Evolutionary conservation across 352 stramenopile species (phyloP), one percentile per base, ranked within the genome.

Genomic region (Phytophthora podocarpi): DNA sequence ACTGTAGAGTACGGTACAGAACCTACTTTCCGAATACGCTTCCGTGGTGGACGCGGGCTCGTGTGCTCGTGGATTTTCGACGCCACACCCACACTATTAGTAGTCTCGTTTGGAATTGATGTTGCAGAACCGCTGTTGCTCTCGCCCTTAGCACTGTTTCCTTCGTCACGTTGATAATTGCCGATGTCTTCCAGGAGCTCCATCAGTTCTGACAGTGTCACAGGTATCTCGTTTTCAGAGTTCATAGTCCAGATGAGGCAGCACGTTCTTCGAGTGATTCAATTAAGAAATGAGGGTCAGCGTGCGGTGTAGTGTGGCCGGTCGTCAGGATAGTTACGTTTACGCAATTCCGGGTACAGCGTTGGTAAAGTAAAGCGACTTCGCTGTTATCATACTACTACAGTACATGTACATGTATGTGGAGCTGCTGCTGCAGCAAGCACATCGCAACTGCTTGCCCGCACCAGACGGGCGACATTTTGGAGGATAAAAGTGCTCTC

Each of bases 1-100:
- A 52, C 47, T 36, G 56, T 64, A 18, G 47, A 64, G 18, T 64
- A 64, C 7, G 56, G 36, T 18, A 64, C 46, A 32, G 45, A 58
- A 6, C 36, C 56, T 23, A 64, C 56, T 36, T 43, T 64, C 11
- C 45, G 46, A 43, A 64, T 64, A 15, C 45, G 56, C n/a, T 64
- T 58, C n/a, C 36, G 4, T 31, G n/a, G 27, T 39, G 10, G n/a
- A 4, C 21, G 21, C 21, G 13, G 4, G 8, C 10, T 43, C 41
- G 5, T 30, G 4, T 20, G 4, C 10, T 57, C 7, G 4, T 24
- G 23, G 16, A n/a, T 46, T 6, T 20, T 21, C 16, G 35, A 35
- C 16, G 30, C 2, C 20, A 13, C 1, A 9, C 15, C n/a, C 27
- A 12, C 11, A 8, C 2, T 21, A 32, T 24, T 8, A 24, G 21